Evolutionary conservation across 495 filamentous ascomycete species (phyloP).

Genomic region (Xylaria longipes): DNA sequence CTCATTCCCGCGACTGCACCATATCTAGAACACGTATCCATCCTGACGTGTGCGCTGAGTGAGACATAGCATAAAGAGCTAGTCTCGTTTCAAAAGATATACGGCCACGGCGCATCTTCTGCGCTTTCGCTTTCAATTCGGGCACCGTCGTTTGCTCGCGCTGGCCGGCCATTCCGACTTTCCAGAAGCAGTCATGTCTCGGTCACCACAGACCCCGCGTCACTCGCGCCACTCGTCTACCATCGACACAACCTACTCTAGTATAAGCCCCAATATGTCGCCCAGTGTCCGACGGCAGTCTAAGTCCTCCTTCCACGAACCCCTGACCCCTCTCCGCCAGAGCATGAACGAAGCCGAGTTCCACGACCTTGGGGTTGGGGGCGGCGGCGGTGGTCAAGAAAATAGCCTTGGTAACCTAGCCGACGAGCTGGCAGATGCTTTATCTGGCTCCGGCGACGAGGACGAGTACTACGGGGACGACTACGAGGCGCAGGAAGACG

Average conservation of each 20-base stretch:
- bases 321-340: constrained; percentile 62
- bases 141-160: constrained; percentile 1
- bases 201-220: constrained; percentile 69
- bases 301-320: constrained; percentile 69
- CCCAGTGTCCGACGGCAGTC: constrained; percentile 54
- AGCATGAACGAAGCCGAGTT: constrained; percentile 56
- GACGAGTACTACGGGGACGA: constrained; percentile 67
- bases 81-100: not conserved
- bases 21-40: not conserved
- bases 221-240: constrained; percentile 70
- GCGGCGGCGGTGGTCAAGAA: constrained; percentile 39
- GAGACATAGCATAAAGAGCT: not conserved
- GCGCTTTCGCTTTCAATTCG: not conserved
- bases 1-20: not conserved
- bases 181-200: constrained; percentile 49
- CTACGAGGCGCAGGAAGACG: constrained; percentile 42
- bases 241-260: constrained; percentile 59
- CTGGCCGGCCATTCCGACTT: not conserved
- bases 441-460: constrained; percentile 58
- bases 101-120: constrained; percentile 6
- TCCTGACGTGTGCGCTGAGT: constrained; percentile 1
- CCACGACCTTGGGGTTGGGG: constrained; percentile 51
- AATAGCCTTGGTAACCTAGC: constrained; percentile 83
- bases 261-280: constrained; percentile 50
- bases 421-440: constrained; percentile 73